Base-by-base conservation (phyloP, 2,329 filamentous ascomycete genomes). In the Trichoderma afroharzianum region DNA sequence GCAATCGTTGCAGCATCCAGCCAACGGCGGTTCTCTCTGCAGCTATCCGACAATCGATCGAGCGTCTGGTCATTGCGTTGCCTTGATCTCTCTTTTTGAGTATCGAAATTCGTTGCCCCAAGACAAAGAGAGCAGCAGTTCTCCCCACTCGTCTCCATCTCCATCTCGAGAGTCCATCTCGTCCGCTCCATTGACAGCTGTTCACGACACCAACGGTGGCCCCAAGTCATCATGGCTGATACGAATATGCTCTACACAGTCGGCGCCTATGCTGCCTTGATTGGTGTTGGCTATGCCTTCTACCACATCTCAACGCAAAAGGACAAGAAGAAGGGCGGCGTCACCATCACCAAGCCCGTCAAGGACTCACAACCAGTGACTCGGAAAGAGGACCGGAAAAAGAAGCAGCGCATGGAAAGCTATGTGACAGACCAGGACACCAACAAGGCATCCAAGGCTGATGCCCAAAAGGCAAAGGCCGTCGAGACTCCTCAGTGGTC, bases 341-440 rank as follows among this genome's bases (percentile, higher is more conserved):
- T 76, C 30, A 72, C 76, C 7, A 73, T 77, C 57, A 63, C 76
- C 50, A 82, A 81, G 73, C 67, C 74, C 15, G 72, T 74, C 70
- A 82, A 81, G 75, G 66, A 71, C 59, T 36, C 76, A 14, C 77
- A 79, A 30, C 67, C 74, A 18, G 80, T 83, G 74, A 76, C 77
- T 28, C 80, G 80, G 61, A 84, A 84, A 71, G 81, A 82, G 63
- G 82, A 82, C 57, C 79, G 78, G 14, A 84, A 84, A 75, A 85
- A 85, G 79, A 85, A 84, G 75, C 84, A 86, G 77, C 82, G 84
- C 6, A 76, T 81, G 76, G 82, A 84, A 73, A 82, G 79, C 72
- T 84, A 82, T 74, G 79, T 78, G 55, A 79, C 80, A 24, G 80
- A 80, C 64, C 79, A 82, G 68, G 79, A 82, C 62, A 74, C 75